Base-by-base conservation (phyloP, 2,329 filamentous ascomycete species). In the Cordyceps tenuipes region DNA sequence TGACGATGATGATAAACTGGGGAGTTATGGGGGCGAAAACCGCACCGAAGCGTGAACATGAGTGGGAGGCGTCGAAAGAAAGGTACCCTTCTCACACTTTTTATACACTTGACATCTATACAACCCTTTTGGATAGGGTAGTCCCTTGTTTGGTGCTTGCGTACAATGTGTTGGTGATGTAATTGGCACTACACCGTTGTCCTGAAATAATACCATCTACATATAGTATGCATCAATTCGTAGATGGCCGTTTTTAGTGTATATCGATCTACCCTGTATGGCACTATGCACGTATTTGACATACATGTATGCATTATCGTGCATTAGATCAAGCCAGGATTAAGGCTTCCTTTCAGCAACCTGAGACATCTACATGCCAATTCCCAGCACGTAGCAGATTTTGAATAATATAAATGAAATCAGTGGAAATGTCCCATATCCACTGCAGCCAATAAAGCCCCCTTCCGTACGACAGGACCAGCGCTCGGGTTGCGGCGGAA, bases 401-500 rank as follows among this genome's bases (percentile, higher is more conserved):
- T n/a, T n/a, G n/a, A n/a, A n/a, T n/a, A 43, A 43, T 43, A 17
- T 15, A n/a, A 17, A 7, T 15, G 6, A 5, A 6, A 43, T n/a
- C 39, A 17, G n/a, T 8, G n/a, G n/a, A n/a, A n/a, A 4, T 7
- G 15, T 43, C n/a, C 15, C 41, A 43, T 43, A 15, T 8, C 41
- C 41, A 43, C 43, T 8, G 43, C 43, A n/a, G 39, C 39, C 6
- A 43, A 21, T 46, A 51, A 57, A 48, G 54, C 54, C 54, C 23
- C 23, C 23, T 23, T 23, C 23, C 23, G 23, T 23, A 23, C 23
- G 23, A 23, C 23, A 23, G 23, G 23, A 47, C 31, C 19, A 31
- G 54, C 44, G 6, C 46, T 59, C 57, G 57, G 57, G 57, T 59
- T 59, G 57, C 49, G 41, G 49, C 57, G 57, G 57, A 49, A 52